A percentile compares a stretch with the other conserved stretches of the same genome.
Conservation (phyloP, 164 flowering plant species). For the Tinospora cordifolia region DNA sequence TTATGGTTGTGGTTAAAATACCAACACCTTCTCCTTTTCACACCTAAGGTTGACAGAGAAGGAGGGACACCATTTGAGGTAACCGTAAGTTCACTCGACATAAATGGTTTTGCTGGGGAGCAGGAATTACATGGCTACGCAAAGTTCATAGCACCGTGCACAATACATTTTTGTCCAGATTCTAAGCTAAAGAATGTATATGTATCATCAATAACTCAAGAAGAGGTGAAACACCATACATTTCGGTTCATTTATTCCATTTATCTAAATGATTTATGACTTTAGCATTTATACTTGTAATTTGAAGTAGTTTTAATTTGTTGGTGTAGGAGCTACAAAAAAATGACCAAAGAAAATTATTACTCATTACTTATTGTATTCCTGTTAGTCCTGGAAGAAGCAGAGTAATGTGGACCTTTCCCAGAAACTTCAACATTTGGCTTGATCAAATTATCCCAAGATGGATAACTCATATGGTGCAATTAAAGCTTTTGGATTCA, state of each 20-base stretch:
- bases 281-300: background rate
- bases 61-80: conserved; percentile 69
- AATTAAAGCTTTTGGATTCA: conserved; percentile 74
- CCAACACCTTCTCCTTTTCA: conserved; percentile 20
- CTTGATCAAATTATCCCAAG: conserved; percentile 58
- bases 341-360: conserved; percentile 16
- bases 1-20: conserved; percentile 6
- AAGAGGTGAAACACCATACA: conserved; percentile 27
- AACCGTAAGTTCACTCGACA: conserved; percentile 32
- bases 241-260: background rate
- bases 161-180: conserved; percentile 32
- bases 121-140: conserved; percentile 29
- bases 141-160: conserved; percentile 59
- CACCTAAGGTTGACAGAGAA: conserved; percentile 70
- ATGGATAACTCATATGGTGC: conserved; percentile 79
- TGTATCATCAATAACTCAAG: conserved; percentile 19
- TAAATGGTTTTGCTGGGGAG: conserved; percentile 46
- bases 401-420: conserved; percentile 76
- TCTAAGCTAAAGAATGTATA: conserved; percentile 25
- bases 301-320: conserved; percentile 6
- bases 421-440: conserved; percentile 73
- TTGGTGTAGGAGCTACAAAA: conserved; percentile 27
- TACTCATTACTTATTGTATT: conserved; percentile 57
- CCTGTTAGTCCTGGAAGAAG: conserved; percentile 88
- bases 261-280: background rate